Conservation (phyloP, 2,329 filamentous ascomycete genomes). For the Cylindrodendrum hubeiense region DNA sequence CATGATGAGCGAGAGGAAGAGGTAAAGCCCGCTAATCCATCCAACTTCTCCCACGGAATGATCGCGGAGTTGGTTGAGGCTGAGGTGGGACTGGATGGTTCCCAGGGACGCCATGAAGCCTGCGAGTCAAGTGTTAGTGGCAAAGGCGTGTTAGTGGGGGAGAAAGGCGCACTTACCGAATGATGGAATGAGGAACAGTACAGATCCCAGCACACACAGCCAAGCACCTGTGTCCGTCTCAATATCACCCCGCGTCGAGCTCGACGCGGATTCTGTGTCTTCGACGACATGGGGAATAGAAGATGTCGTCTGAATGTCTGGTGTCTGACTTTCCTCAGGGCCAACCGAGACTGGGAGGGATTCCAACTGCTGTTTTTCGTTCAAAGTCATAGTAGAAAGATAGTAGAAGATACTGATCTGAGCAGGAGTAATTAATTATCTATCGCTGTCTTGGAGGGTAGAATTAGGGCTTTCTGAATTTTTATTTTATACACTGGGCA, state of each 20-base stretch:
- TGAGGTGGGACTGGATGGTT: constrained; percentile 59
- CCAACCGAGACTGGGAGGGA: background rate
- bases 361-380: constrained; percentile 7
- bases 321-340: background rate
- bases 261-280: constrained; percentile 16
- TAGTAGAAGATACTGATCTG: no score
- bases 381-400: background rate
- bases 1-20: constrained; percentile 57
- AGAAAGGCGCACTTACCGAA: background rate
- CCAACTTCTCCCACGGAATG: constrained; percentile 57
- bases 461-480: no score
- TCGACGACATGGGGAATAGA: constrained; percentile 5
- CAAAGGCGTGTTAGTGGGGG: background rate
- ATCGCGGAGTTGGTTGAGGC: constrained; percentile 53
- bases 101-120: constrained; percentile 61
- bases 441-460: no score
- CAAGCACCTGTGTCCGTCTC: constrained; percentile 27
- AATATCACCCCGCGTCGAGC: background rate
- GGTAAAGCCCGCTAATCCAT: constrained; percentile 60
- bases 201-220: constrained; percentile 30
- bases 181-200: constrained; percentile 29
- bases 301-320: constrained; percentile 5
- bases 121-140: constrained; percentile 6
- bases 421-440: no score
- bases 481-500: no score